Evolutionary conservation across 192 early-diverging fungal species (phyloP).

Genomic region (Dissophora globulifera): DNA sequence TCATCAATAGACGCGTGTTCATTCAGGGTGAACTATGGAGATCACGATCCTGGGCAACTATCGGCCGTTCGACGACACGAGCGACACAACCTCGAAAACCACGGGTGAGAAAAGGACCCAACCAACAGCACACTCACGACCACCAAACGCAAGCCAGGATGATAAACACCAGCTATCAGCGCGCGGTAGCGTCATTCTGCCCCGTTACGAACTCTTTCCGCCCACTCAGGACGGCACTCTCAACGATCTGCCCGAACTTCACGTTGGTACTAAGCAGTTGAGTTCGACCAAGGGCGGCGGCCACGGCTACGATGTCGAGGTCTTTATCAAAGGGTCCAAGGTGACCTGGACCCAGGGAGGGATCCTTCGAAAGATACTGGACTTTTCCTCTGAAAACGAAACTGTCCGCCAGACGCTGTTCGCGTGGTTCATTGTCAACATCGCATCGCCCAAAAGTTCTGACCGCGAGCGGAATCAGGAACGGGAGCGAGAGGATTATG

Average conservation of each 20-base stretch:
- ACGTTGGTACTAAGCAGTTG: background rate
- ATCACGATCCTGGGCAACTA: conserved; percentile 32
- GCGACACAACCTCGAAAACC: background rate
- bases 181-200: background rate
- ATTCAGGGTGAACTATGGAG: conserved; percentile 16
- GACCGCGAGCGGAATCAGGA: conserved; percentile 12
- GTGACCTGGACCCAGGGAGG: conserved; percentile 54
- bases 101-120: too few relatives aligned
- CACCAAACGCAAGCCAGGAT: background rate
- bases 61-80: background rate
- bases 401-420: conserved; percentile 52
- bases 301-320: conserved; percentile 50
- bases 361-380: conserved; percentile 47
- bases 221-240: conserved; percentile 32
- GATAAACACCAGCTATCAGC: background rate
- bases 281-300: background rate
- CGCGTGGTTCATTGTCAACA: conserved; percentile 53
- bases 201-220: conserved; percentile 24
- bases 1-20: too few relatives aligned
- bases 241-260: background rate
- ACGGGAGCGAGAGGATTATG: conserved; percentile 6
- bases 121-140: background rate
- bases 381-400: conserved; percentile 40
- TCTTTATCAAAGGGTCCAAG: conserved; percentile 30
- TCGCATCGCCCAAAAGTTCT: background rate